A percentile compares a stretch with the other conserved stretches of the same genome.
Evolutionary conservation across 2,329 filamentous ascomycete species (phyloP).

Genomic region (Aureobasidium uvarum): DNA sequence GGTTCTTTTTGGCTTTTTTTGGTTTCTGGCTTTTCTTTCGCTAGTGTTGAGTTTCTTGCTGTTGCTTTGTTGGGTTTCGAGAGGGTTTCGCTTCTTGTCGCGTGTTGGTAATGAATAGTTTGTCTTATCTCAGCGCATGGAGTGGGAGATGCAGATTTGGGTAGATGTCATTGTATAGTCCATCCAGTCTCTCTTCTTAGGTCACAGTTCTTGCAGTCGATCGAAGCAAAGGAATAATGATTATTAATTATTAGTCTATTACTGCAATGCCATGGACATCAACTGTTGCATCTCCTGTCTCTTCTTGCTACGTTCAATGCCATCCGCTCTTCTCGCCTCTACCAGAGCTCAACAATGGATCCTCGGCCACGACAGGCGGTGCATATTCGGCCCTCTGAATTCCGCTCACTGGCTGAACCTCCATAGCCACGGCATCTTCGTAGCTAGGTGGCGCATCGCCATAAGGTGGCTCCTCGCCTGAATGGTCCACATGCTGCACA

Average conservation of each 20-base stretch:
- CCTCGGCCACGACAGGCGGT: conserved; percentile 41
- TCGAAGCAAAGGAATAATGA: neutral
- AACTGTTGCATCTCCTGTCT: no score
- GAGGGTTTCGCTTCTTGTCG: no score
- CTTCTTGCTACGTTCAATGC: conserved; percentile 15
- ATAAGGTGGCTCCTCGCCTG: conserved; percentile 36
- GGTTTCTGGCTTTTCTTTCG: no score
- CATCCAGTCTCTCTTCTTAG: no score
- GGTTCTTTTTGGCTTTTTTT: no score
- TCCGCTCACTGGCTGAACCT: conserved; percentile 70
- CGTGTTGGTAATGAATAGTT: no score
- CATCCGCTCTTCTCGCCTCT: conserved; percentile 37
- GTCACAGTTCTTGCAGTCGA: no score
- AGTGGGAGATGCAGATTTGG: no score
- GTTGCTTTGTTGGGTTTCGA: no score
- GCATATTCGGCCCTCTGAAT: conserved; percentile 63
- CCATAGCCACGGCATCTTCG: conserved; percentile 84
- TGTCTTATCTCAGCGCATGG: no score
- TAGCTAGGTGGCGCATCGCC: conserved; percentile 92
- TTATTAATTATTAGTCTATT: neutral
- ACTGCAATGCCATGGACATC: neutral
- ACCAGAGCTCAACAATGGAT: conserved; percentile 33
- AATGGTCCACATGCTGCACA: conserved; percentile 7
- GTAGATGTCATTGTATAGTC: no score
- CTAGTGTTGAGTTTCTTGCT: no score